Base-by-base conservation (phyloP, 2,329 filamentous ascomycete genomes). In the Fusarium metavorans region DNA sequence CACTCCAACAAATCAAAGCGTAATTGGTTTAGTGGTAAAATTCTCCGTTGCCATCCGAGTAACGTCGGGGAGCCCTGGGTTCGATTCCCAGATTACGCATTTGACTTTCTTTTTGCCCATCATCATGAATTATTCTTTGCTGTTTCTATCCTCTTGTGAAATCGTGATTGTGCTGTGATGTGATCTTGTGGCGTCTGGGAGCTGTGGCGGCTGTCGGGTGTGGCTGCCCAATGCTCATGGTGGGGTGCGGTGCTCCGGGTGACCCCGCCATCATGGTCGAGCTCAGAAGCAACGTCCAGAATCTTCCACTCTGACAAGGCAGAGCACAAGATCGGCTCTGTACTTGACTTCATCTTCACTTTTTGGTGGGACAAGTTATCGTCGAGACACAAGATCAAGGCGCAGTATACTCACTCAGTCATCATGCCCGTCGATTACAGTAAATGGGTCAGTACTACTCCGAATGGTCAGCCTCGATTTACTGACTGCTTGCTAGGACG, bases 341-440 rank as follows among this genome's bases (percentile, higher is more conserved):
- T 58, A 45, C 58, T 30, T 43, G 5, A 43, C 59, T 30, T 32
- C 39, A 60, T 18, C 50, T 35, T 54, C 30, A 58, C 37, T 39
- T 16, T 39, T 16, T 52, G 41, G 16, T 18, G 4, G 30, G 3
- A 16, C 20, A 20, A 35, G 14, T 45, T 16, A 16, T 34, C 6
- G n/a, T n/a, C 4, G 25, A 34, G 13, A 27, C 16, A 58, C n/a
- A 18, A 14, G 7, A 34, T 10, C 9, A 25, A 50, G 25, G 27
- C 5, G 11, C 20, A 64, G n/a, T 9, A 43, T n/a, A 63, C 30
- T 30, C 43, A 25, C 23, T 9, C 16, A 59, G 63, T 64, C 71
- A 77, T 66, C 67, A 88, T 89, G 87, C 87, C 87, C 67, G 83
- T 89, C 58, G 87, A 89, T 71, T 89, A 93, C 82, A 93, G 90